These are phyloP conservation scores for Lathyrus sativus DNA, from an alignment of 306 rosid species.

Conservation along the genomic window DNA sequence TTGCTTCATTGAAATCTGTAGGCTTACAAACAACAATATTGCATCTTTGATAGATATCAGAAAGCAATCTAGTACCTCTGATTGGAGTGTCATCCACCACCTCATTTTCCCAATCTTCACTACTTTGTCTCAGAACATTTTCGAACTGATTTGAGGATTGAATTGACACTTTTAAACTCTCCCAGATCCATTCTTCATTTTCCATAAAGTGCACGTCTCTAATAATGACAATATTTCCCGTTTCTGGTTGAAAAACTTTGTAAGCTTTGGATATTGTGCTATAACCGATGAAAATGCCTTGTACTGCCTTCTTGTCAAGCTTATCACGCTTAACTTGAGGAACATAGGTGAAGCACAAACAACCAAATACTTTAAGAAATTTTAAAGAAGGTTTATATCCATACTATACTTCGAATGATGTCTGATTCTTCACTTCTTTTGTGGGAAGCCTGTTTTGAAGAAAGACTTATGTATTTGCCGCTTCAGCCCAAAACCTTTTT, in stretches of 20 bases:
- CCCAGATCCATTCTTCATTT: not conserved
- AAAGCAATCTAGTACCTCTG: not conserved
- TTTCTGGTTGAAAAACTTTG: not conserved
- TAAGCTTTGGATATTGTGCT: not conserved
- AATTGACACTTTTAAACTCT: too few relatives aligned
- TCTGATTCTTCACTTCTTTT: too few relatives aligned
- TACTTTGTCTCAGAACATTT: too few relatives aligned
- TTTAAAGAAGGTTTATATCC: too few relatives aligned
- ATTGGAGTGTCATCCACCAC: not conserved
- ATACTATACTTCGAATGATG: too few relatives aligned
- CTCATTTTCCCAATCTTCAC: not conserved
- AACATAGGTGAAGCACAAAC: not conserved
- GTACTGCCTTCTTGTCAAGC: not conserved
- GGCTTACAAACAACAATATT: not conserved
- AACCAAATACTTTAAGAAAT: not conserved
- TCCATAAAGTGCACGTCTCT: not conserved
- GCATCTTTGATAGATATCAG: not conserved
- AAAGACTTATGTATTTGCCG: too few relatives aligned
- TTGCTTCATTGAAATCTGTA: not conserved
- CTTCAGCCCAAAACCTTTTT: too few relatives aligned
- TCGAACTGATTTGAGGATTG: too few relatives aligned
- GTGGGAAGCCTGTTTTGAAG: too few relatives aligned
- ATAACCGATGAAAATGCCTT: not conserved
- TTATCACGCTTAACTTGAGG: conserved; percentile 5
- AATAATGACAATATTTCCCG: not conserved